Evolutionary conservation across 768 basidiomycete species (phyloP).

Genomic region (Infundibulicybe gibba): DNA sequence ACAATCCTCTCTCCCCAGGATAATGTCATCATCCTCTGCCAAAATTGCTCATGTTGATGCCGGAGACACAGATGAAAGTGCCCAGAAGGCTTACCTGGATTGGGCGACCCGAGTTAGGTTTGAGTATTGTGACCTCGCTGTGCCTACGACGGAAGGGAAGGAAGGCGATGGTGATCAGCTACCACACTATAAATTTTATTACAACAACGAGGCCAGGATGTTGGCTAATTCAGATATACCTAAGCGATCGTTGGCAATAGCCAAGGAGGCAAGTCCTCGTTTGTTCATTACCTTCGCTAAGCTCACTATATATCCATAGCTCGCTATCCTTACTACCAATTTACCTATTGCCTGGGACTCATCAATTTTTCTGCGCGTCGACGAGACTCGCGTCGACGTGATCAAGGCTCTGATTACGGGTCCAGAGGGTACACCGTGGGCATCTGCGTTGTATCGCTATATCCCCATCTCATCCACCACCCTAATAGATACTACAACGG

Average conservation of each 20-base stretch:
- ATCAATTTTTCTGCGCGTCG: slow-evolving; percentile 89
- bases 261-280: slow-evolving; percentile 68
- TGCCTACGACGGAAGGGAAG: slow-evolving; percentile 28
- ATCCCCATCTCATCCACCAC: slow-evolving; percentile 2
- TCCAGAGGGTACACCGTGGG: slow-evolving; percentile 91
- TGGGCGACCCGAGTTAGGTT: slow-evolving; percentile 86
- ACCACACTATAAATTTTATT: slow-evolving; percentile 81
- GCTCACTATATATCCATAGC: slow-evolving; percentile 36
- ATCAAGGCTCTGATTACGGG: slow-evolving; percentile 93
- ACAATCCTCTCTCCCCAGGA: slow-evolving; percentile 71
- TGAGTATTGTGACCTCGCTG: slow-evolving; percentile 86
- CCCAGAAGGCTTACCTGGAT: slow-evolving; percentile 67
- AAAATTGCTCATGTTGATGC: slow-evolving; percentile 39
- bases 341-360: slow-evolving; percentile 95
- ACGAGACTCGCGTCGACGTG: slow-evolving; percentile 87
- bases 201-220: slow-evolving; percentile 81
- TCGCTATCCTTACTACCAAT: slow-evolving; percentile 91
- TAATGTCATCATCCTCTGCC: slow-evolving; percentile 46
- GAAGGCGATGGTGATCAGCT: slow-evolving; percentile 42
- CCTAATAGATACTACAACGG: slow-evolving; percentile 78
- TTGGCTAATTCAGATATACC: slow-evolving; percentile 83
- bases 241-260: slow-evolving; percentile 89
- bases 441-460: slow-evolving; percentile 8
- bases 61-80: slow-evolving; percentile 62
- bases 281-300: not conserved